Percentiles rank a stretch among this genome's conserved stretches.
Conservation (phyloP, 495 filamentous ascomycete species). For the Friedmanniomyces simplex region DNA sequence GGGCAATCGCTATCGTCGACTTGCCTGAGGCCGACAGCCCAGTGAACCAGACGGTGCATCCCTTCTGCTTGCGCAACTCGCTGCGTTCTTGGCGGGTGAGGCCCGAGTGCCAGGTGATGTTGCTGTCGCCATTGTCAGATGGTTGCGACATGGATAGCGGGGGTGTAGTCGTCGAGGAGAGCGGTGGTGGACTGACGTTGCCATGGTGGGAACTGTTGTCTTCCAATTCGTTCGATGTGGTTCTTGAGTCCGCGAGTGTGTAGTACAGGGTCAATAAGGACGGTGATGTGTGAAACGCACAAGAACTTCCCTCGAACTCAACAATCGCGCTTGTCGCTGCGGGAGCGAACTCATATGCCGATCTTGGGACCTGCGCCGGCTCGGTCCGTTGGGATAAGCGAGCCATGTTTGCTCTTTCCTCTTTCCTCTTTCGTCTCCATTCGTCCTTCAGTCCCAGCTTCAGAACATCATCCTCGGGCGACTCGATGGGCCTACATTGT, state of each 20-base stretch:
- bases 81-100: slow-evolving; percentile 80
- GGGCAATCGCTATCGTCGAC: slow-evolving; percentile 87
- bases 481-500: too few species aligned
- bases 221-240: background rate
- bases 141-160: slow-evolving; percentile 1
- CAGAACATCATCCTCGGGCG: too few species aligned
- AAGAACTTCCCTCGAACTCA: too few species aligned
- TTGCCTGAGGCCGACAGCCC: slow-evolving; percentile 93
- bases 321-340: too few species aligned
- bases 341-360: background rate
- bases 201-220: slow-evolving; percentile 10
- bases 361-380: background rate
- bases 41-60: slow-evolving; percentile 96
- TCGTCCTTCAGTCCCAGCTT: too few species aligned
- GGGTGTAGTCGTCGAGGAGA: background rate
- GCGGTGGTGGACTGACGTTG: slow-evolving; percentile 15
- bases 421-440: too few species aligned
- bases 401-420: background rate
- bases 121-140: slow-evolving; percentile 45
- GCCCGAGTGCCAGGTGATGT: slow-evolving; percentile 96
- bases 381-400: background rate
- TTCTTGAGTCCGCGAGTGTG: background rate
- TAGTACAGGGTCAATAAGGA: background rate
- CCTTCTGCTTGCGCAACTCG: slow-evolving; percentile 66
- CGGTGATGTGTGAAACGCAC: too few species aligned